Evolutionary conservation across 2,329 filamentous ascomycete species (phyloP), one percentile per base, ranked within the genome.

Genomic region (Microdochium bolleyi): DNA sequence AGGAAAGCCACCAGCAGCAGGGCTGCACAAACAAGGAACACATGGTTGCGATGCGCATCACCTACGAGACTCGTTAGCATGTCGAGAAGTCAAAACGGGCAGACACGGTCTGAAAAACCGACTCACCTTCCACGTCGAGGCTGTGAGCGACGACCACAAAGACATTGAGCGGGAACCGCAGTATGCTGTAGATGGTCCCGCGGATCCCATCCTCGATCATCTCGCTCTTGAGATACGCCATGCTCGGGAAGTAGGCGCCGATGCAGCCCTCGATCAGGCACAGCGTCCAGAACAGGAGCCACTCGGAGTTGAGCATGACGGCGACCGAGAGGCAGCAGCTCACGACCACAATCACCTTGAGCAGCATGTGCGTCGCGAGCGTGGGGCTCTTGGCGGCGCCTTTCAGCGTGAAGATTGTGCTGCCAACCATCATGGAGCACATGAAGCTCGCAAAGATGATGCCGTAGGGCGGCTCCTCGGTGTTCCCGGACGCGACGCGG

Each of bases 381-480:
- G 61, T 61, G 51, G 60, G 62, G 46, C 64, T 60, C 60, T 66
- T 66, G 48, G 62, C 55, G 38, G 65, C 62, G 51, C 48, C 53
- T 46, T 52, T 55, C 3, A 63, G 54, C 54, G 69, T 73, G 61
- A 78, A 79, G 19, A 74, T 54, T 41, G 75, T 66, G 2, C 77
- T 79, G n/a, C 78, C 79, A 1, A 75, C 66, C 75, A 79, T 79
- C 70, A 82, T 80, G 51, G 75, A 72, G 58, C 71, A 74, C 77
- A 82, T 82, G 64, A 80, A 79, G 55, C 71, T 74, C 30, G 75
- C 73, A 58, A 82, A 82, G 54, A 80, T 77, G 55, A 79, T 65
- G 1, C 78, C 77, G 37, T 78, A 75, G 0, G 67, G 66, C 9
- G 64, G 56, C 49, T 65, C 60, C 16, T 55, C 69, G 65, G 57